Percentiles rank a stretch among this genome's conserved stretches.
Evolutionary conservation across 768 basidiomycete species (phyloP).

Genomic region (Pluteus cervinus): DNA sequence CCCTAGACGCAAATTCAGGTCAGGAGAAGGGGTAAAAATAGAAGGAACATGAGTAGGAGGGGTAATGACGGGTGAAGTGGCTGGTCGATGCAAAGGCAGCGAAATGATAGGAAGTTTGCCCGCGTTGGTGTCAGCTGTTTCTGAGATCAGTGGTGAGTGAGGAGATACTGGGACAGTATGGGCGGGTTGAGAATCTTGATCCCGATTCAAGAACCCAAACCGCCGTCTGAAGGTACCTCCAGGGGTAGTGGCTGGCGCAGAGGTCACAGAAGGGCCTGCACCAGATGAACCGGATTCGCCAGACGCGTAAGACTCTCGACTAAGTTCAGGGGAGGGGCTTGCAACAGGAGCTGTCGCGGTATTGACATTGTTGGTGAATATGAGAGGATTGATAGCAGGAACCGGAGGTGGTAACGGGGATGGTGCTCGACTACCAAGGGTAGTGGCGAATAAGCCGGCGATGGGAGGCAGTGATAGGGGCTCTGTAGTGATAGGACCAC

Average conservation of each 20-base stretch:
- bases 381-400: constrained; percentile 4
- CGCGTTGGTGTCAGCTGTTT: background rate
- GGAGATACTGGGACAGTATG: constrained; percentile 8
- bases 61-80: background rate
- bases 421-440: constrained; percentile 12
- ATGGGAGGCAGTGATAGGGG: constrained; percentile 44
- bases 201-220: constrained; percentile 5
- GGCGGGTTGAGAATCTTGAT: constrained; percentile 6
- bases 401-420: constrained; percentile 3
- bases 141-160: constrained; percentile 3
- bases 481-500: constrained; percentile 19
- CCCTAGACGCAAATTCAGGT: too few species aligned
- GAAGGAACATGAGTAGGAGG: background rate
- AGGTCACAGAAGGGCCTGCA: constrained; percentile 5
- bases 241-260: background rate
- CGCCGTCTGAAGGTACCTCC: background rate
- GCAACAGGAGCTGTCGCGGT: background rate
- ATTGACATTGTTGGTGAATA: background rate
- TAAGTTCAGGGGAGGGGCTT: background rate
- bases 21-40: too few species aligned
- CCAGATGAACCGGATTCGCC: too few species aligned
- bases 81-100: background rate
- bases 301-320: constrained; percentile 8
- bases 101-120: background rate
- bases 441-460: constrained; percentile 40